phyloP scores from a whole-genome alignment of 1,284 basidiomycete genomes.

The Peniophora sp. region DNA sequence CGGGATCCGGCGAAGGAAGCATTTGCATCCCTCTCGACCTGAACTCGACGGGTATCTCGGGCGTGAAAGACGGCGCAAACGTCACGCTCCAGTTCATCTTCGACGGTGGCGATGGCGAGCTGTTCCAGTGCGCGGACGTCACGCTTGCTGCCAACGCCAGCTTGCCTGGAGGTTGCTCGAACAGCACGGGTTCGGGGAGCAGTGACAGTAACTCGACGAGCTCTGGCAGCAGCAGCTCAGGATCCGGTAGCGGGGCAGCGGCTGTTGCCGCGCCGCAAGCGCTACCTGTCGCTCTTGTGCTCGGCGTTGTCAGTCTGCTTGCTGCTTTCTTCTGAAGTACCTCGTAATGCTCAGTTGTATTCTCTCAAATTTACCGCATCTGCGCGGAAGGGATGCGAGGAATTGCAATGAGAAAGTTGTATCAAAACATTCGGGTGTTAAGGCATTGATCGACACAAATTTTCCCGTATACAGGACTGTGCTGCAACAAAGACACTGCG shows the following conservation, averaged over 20 bases:
- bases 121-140: slow-evolving; percentile 75
- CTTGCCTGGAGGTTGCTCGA: slow-evolving; percentile 22
- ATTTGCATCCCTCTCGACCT: slow-evolving; percentile 61
- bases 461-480: no score
- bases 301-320: slow-evolving; percentile 1
- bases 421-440: no score
- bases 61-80: slow-evolving; percentile 46
- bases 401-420: no score
- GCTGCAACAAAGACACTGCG: no score
- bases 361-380: no score
- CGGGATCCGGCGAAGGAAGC: slow-evolving; percentile 41
- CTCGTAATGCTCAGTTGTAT: no score
- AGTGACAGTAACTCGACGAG: background rate
- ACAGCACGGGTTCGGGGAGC: slow-evolving; percentile 5
- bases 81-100: slow-evolving; percentile 56
- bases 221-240: no score
- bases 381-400: no score
- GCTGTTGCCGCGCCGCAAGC: slow-evolving; percentile 3
- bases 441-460: no score
- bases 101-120: slow-evolving; percentile 56
- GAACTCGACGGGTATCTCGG: slow-evolving; percentile 37
- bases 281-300: background rate
- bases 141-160: slow-evolving; percentile 42
- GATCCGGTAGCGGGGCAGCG: no score
- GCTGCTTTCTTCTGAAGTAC: no score